Percentiles rank a stretch among this genome's conserved stretches.
Conservation (phyloP, 2,329 filamentous ascomycete genomes). For the Talaromyces sp. region DNA sequence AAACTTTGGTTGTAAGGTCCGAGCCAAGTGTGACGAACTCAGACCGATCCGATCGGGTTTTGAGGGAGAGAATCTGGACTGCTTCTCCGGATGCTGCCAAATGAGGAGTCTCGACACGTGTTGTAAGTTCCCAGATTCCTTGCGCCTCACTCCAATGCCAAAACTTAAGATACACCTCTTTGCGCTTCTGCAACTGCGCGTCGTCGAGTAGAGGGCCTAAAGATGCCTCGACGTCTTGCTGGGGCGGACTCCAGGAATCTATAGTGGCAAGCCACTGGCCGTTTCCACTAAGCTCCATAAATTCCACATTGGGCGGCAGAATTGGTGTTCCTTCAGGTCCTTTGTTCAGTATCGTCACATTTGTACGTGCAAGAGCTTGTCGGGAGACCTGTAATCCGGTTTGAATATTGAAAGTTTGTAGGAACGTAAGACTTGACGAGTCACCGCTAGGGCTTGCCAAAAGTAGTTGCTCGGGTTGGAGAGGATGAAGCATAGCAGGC, state of each 20-base stretch:
- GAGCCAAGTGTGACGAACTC: conserved; percentile 83
- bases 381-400: conserved; percentile 75
- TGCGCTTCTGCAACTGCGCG: conserved; percentile 50
- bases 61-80: conserved; percentile 68
- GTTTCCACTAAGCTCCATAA: conserved; percentile 73
- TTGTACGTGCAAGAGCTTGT: conserved; percentile 85
- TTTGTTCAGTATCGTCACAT: conserved; percentile 76
- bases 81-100: conserved; percentile 52
- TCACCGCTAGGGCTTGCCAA: conserved; percentile 60
- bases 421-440: conserved; percentile 51
- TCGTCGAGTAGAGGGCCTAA: conserved; percentile 42
- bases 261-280: conserved; percentile 88
- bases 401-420: conserved; percentile 86
- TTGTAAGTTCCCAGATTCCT: conserved; percentile 69
- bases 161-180: conserved; percentile 85
- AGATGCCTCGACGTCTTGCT: conserved; percentile 64
- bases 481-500: conserved; percentile 63
- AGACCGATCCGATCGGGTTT: conserved; percentile 64
- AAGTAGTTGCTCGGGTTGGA: conserved; percentile 62
- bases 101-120: conserved; percentile 82
- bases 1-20: conserved; percentile 75
- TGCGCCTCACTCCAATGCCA: conserved; percentile 67
- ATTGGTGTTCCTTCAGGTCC: conserved; percentile 70
- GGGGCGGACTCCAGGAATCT: conserved; percentile 82
- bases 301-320: conserved; percentile 72